Evolutionary conservation across 805 yeast genomes (phyloP).

Genomic region (Ogataea populi-albae): DNA sequence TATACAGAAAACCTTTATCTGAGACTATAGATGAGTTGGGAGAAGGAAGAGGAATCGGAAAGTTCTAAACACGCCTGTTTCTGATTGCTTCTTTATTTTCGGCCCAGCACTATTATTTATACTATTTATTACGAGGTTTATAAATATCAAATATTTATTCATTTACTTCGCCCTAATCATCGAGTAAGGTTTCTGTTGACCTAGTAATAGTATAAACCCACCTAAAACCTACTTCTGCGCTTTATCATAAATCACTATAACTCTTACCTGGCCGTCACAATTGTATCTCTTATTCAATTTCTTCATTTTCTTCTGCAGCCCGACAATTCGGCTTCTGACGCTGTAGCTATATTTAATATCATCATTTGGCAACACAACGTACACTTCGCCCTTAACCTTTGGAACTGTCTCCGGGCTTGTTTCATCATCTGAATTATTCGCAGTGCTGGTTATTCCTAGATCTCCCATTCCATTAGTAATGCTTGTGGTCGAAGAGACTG

Average conservation of each 20-base stretch:
- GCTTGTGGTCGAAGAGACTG: constrained; percentile 5
- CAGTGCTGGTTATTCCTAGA: constrained; percentile 11
- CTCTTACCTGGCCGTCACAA: constrained; percentile 48
- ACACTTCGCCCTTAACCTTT: constrained; percentile 26
- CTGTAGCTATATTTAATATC: constrained; percentile 58
- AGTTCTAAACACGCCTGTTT: constrained; percentile 5
- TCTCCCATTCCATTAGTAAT: constrained; percentile 16
- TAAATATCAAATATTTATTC: constrained; percentile 1
- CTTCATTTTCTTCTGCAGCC: constrained; percentile 58
- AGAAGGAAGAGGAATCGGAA: constrained; percentile 56
- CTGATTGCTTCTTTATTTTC: background rate
- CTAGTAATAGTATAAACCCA: too few relatives aligned
- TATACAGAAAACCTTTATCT: constrained; percentile 76
- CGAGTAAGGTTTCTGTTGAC: too few relatives aligned
- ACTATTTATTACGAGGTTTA: too few relatives aligned
- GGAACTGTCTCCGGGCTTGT: constrained; percentile 25
- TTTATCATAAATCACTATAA: constrained; percentile 43
- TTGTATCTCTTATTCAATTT: constrained; percentile 46
- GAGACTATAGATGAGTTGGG: constrained; percentile 79
- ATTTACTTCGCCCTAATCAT: too few relatives aligned
- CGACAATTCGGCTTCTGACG: constrained; percentile 55
- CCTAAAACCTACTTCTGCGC: constrained; percentile 5
- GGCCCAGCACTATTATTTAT: too few relatives aligned
- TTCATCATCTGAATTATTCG: constrained; percentile 22
- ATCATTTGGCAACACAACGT: constrained; percentile 41